Base-by-base conservation (phyloP, 257 asterid species). In the Fraxinus pennsylvanica region DNA sequence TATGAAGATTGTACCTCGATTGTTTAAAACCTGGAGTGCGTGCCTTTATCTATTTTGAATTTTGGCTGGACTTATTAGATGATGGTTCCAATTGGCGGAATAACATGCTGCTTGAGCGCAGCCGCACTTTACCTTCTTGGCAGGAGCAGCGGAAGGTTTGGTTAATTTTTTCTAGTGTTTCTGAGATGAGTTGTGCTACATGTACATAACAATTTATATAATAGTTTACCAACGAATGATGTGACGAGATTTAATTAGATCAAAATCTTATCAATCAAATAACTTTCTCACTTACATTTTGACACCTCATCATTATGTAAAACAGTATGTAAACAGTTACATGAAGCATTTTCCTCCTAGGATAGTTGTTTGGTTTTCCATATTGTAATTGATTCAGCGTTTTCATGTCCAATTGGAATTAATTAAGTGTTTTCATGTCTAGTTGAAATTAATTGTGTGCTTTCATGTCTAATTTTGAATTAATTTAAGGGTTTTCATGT, bases 61-160 rank as follows among this genome's bases (percentile, higher is more conserved):
- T 73, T 21, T 74, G 47, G n/a, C 54, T 35, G 36, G 47, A 68
- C 45, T 70, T 70, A 45, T 71, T 27, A 52, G 38, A 71, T 82
- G 83, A 92, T 94, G 97, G 91, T 84, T 72, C 97, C 97, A 17
- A 87, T 94, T 83, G 94, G 94, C 38, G 99, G 99, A 78, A 74
- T 96, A 59, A 77, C 97, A 75, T 96, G 98, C 84, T 93, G 98
- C 85, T 83, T 96, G 73, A 85, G 99, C 79, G 98, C 96, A 8
- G 97, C 97, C 5, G 97, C 98, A 72, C 97, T 96, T 70, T 96
- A 93, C 88, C 92, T 96, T 79, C 97, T 96, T 71, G 97, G 98
- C 27, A 85, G 98, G 87, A 92, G 97, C 84, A 93, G 94, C 76
- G 97, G 98, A 81, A 92, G 99, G 99, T 96, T 0, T 75, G 9